Conservation (phyloP, 192 early-diverging fungal genomes). For the Entophlyctis helioformis region DNA sequence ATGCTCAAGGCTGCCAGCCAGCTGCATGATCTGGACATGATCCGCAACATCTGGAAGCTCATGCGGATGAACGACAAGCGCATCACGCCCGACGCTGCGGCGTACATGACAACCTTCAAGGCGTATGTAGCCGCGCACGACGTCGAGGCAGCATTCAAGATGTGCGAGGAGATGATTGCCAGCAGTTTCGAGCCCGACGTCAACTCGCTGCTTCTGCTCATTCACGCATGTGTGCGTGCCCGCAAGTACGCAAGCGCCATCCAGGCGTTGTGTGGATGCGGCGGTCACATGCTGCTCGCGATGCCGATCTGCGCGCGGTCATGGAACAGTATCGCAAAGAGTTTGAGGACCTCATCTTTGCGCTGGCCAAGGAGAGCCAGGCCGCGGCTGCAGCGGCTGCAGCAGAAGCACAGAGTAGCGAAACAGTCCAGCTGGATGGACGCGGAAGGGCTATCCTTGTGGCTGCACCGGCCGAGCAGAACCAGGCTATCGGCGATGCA, state of each 20-base stretch:
- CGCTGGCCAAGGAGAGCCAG: conserved; percentile 1
- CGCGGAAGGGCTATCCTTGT: neutral
- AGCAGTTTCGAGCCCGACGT: conserved; percentile 1
- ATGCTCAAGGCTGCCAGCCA: conserved; percentile 13
- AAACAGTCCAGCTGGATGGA: neutral
- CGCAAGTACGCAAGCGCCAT: conserved; percentile 6
- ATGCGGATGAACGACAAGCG: conserved; percentile 1
- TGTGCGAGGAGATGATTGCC: conserved; percentile 7
- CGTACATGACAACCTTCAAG: conserved; percentile 12
- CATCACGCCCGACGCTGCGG: conserved; percentile 10
- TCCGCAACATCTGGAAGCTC: neutral
- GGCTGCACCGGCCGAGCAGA: neutral
- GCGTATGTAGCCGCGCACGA: conserved; percentile 6
- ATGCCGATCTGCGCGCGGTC: neutral
- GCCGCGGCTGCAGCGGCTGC: neutral
- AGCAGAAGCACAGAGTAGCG: neutral
- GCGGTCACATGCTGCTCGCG: neutral
- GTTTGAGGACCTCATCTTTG: conserved; percentile 12
- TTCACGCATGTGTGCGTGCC: conserved; percentile 7
- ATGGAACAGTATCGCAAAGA: conserved; percentile 5
- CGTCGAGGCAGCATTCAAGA: conserved; percentile 2
- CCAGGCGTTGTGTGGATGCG: conserved; percentile 11
- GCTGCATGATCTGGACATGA: conserved; percentile 8
- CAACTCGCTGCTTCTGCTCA: conserved; percentile 1
- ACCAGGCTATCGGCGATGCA: conserved; percentile 3